Conservation (phyloP, 495 filamentous ascomycete species). For the Hypoxylon crocopeplum region DNA sequence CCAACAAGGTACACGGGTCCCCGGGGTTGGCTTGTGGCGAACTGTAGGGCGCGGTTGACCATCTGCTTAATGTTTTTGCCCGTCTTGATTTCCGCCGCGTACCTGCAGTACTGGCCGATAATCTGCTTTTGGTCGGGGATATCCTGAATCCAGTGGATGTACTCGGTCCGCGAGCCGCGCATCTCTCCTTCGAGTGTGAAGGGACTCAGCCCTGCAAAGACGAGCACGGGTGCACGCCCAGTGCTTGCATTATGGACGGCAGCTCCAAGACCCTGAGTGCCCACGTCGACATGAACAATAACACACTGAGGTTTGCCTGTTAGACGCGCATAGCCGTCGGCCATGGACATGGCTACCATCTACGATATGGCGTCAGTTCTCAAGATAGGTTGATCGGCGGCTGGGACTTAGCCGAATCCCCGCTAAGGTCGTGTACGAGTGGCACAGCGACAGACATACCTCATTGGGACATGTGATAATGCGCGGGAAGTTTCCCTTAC, state of each 20-base stretch:
- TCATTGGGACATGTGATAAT: constrained; percentile 96
- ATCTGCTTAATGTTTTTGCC: constrained; percentile 96
- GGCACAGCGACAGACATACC: constrained; percentile 46
- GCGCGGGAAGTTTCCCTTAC: constrained; percentile 72
- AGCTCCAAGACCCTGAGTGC: constrained; percentile 86
- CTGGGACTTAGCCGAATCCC: background rate
- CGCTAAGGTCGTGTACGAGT: background rate
- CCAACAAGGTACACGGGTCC: constrained; percentile 88
- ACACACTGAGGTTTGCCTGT: constrained; percentile 88
- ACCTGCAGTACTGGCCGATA: constrained; percentile 92
- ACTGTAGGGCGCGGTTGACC: constrained; percentile 88
- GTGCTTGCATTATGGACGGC: constrained; percentile 91
- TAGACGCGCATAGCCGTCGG: constrained; percentile 89
- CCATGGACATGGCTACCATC: constrained; percentile 99
- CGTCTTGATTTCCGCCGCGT: constrained; percentile 86
- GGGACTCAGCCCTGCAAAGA: constrained; percentile 90
- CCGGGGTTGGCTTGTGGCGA: constrained; percentile 79
- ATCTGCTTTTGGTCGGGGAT: constrained; percentile 95
- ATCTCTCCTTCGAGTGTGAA: constrained; percentile 92
- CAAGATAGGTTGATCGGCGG: too few relatives aligned
- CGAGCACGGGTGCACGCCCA: constrained; percentile 84
- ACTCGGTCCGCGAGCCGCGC: constrained; percentile 87
- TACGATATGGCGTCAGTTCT: constrained; percentile 43
- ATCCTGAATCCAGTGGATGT: constrained; percentile 98
- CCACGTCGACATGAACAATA: constrained; percentile 95